These are phyloP conservation scores for Apiospora pterosperma DNA, from an alignment of 2,329 filamentous ascomycete genomes.

Conservation along the genomic window DNA sequence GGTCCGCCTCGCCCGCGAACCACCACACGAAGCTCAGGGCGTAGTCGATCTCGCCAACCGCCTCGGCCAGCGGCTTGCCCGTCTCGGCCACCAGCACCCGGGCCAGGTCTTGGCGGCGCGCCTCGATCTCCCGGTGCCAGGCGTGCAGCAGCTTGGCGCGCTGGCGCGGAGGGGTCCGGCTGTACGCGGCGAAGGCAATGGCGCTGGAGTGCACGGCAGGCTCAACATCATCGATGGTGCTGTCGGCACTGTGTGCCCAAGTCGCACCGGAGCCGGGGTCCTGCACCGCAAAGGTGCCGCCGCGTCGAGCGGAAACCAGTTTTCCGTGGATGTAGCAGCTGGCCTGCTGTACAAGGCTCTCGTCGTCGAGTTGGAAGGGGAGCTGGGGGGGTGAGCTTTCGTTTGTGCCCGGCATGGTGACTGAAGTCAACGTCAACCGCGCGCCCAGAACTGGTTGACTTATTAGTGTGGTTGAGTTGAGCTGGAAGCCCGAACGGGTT, in stretches of 20 bases:
- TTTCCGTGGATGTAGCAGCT: constrained; percentile 48
- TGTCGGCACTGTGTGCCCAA: constrained; percentile 50
- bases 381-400: background rate
- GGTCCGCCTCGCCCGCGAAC: constrained; percentile 51
- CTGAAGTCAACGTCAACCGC: background rate
- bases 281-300: constrained; percentile 47
- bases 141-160: constrained; percentile 20
- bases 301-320: constrained; percentile 41
- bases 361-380: constrained; percentile 41
- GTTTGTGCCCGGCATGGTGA: background rate
- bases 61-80: constrained; percentile 53
- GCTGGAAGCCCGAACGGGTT: background rate
- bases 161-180: constrained; percentile 31
- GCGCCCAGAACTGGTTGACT: background rate
- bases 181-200: constrained; percentile 34
- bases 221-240: constrained; percentile 36
- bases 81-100: constrained; percentile 41
- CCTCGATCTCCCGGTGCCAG: constrained; percentile 10
- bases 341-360: constrained; percentile 39
- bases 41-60: constrained; percentile 54
- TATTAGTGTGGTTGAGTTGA: background rate
- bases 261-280: constrained; percentile 48
- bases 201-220: constrained; percentile 32
- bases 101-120: constrained; percentile 7
- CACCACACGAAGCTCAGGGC: constrained; percentile 51